Conservation (phyloP, 129 eudicot genomes). For the Lactuca sativa region DNA sequence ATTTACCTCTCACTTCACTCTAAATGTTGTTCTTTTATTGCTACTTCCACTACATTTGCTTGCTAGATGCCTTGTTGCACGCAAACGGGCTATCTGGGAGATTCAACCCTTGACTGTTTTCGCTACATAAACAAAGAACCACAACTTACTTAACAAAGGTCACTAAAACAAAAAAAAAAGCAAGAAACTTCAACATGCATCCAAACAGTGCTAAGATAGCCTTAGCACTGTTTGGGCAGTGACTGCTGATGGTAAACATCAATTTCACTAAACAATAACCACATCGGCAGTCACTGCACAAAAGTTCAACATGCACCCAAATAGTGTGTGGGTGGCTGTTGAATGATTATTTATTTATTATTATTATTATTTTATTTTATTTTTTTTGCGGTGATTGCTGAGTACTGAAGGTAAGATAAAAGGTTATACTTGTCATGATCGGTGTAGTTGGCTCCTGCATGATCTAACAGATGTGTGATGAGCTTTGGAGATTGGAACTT, state of each 20-base stretch:
- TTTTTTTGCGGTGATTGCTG: not conserved
- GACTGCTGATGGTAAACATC: not conserved
- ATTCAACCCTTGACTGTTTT: constrained; percentile 42
- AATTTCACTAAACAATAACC: constrained; percentile 8
- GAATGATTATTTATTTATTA: not conserved
- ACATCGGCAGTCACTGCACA: not conserved
- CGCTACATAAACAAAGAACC: constrained; percentile 15
- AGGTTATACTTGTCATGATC: constrained; percentile 45
- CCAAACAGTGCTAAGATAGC: not conserved
- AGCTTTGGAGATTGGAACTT: constrained; percentile 43
- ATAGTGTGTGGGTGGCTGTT: not conserved
- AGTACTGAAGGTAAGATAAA: constrained; percentile 3
- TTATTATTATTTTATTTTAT: too few species aligned
- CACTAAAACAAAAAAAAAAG: not conserved
- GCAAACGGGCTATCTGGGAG: constrained; percentile 81
- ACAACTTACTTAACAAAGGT: constrained; percentile 20
- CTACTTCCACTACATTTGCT: constrained; percentile 37
- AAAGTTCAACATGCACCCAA: constrained; percentile 1
- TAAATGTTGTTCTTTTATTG: constrained; percentile 16
- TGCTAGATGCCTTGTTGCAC: constrained; percentile 39
- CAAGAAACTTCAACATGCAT: too few species aligned
- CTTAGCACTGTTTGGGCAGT: not conserved
- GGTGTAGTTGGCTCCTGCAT: constrained; percentile 17
- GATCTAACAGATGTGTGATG: constrained; percentile 33
- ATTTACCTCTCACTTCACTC: constrained; percentile 30